These are phyloP conservation scores for Smallanthus sonchifolius DNA, from an alignment of 129 eudicot genomes.

Conservation along the genomic window DNA sequence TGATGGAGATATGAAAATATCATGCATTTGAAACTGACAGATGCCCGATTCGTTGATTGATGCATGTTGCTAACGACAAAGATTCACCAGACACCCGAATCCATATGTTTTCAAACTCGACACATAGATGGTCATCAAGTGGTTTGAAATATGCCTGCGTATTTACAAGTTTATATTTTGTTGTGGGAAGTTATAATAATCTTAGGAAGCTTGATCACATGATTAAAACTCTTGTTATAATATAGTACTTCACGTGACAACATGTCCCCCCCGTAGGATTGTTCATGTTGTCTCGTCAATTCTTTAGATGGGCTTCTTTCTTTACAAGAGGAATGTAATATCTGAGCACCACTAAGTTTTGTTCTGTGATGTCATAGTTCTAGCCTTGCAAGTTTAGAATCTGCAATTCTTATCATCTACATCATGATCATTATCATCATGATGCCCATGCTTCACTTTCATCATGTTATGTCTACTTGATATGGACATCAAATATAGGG, in stretches of 20 bases:
- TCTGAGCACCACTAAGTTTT: slow-evolving; percentile 40
- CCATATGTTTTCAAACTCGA: neutral
- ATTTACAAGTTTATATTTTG: neutral
- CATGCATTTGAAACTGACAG: slow-evolving; percentile 24
- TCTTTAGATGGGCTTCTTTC: slow-evolving; percentile 24
- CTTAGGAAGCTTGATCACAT: slow-evolving; percentile 9
- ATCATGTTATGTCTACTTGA: slow-evolving; percentile 28
- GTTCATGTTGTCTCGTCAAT: slow-evolving; percentile 27
- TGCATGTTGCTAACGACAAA: slow-evolving; percentile 30
- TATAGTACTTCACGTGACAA: slow-evolving; percentile 23
- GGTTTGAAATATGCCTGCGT: neutral
- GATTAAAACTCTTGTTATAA: slow-evolving; percentile 13
- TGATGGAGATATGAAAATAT: slow-evolving; percentile 31
- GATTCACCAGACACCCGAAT: slow-evolving; percentile 24
- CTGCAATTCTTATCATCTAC: slow-evolving; percentile 33
- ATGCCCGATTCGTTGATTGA: slow-evolving; percentile 24
- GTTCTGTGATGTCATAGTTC: slow-evolving; percentile 23
- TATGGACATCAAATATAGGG: slow-evolving; percentile 5
- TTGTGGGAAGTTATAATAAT: slow-evolving; percentile 10
- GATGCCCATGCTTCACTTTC: slow-evolving; percentile 23
- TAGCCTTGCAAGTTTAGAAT: slow-evolving; percentile 28
- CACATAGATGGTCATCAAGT: slow-evolving; percentile 18
- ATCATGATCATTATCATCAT: slow-evolving; percentile 12
- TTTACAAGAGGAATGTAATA: slow-evolving; percentile 25
- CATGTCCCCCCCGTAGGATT: slow-evolving; percentile 25